Evolutionary conservation across 2,329 filamentous ascomycete species (phyloP).

Genomic region (Talaromyces atroroseus): DNA sequence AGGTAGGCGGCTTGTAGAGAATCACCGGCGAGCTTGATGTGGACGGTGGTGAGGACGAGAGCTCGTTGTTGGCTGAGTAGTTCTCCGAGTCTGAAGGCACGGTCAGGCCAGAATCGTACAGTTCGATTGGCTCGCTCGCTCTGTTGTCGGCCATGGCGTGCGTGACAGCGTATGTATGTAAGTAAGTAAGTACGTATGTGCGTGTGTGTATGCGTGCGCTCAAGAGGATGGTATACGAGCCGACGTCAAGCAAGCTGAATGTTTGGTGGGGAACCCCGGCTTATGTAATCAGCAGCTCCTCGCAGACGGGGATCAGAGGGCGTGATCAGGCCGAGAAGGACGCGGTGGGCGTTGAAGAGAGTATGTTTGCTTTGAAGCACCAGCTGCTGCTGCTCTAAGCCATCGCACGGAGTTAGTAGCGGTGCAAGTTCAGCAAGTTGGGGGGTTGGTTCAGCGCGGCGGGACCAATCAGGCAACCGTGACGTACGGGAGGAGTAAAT

Average conservation of each 20-base stretch:
- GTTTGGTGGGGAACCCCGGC: conserved; percentile 5
- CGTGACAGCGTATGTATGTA: not conserved
- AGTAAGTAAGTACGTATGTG: too few species aligned
- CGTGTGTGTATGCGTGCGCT: too few species aligned
- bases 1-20: conserved; percentile 80
- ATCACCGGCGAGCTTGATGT: conserved; percentile 35
- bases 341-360: not conserved
- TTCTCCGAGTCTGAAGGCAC: conserved; percentile 46
- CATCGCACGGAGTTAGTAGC: too few species aligned
- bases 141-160: conserved; percentile 30
- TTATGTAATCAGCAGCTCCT: conserved; percentile 4
- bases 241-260: conserved; percentile 3
- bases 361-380: not conserved
- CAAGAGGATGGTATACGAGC: not conserved
- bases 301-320: not conserved
- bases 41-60: conserved; percentile 29
- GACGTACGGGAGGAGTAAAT: conserved; percentile 25
- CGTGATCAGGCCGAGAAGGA: not conserved
- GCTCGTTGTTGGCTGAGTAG: conserved; percentile 39
- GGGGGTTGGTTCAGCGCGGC: conserved; percentile 11
- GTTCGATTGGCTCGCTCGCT: conserved; percentile 29
- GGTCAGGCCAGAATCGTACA: conserved; percentile 40
- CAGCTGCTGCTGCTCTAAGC: too few species aligned
- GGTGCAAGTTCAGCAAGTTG: too few species aligned
- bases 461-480: conserved; percentile 36